Conservation (phyloP, 805 yeast species). For the Lipomyces anomalus region DNA sequence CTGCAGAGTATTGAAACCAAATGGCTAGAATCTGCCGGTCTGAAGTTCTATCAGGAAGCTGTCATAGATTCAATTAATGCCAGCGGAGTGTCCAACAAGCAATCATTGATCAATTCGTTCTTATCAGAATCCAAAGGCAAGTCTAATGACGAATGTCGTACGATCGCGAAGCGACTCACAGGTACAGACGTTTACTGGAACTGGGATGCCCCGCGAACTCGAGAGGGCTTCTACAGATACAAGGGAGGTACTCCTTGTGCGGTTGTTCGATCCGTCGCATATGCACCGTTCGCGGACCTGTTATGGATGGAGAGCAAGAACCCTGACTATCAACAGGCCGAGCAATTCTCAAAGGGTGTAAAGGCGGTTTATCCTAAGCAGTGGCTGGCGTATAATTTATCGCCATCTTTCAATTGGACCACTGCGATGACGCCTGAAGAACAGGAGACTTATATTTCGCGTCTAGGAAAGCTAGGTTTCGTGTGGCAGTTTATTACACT, state of each 20-base stretch:
- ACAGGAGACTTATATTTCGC: constrained; percentile 82
- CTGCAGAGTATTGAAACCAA: constrained; percentile 70
- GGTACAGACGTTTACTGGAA: constrained; percentile 83
- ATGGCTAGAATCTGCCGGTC: constrained; percentile 77
- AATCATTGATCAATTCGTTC: constrained; percentile 59
- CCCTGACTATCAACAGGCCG: constrained; percentile 90
- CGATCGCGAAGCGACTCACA: constrained; percentile 63
- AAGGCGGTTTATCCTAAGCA: constrained; percentile 73
- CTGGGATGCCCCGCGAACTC: constrained; percentile 92
- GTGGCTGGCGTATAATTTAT: constrained; percentile 94
- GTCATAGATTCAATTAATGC: constrained; percentile 73
- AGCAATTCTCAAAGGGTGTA: constrained; percentile 91
- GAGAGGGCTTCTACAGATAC: constrained; percentile 97
- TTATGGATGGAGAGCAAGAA: constrained; percentile 98
- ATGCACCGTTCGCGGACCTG: constrained; percentile 89
- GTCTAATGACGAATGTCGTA: constrained; percentile 77
- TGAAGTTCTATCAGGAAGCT: constrained; percentile 86
- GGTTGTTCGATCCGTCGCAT: constrained; percentile 91
- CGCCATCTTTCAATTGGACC: constrained; percentile 98
- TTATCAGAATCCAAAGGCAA: constrained; percentile 46
- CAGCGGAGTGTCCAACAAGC: constrained; percentile 55
- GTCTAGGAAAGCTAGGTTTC: constrained; percentile 83
- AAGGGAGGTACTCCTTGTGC: constrained; percentile 97
- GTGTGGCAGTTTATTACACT: constrained; percentile 97
- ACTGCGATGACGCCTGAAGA: constrained; percentile 82